Evolutionary conservation across 495 filamentous ascomycete species (phyloP), one percentile per base, ranked within the genome.

Genomic region (Penicillium atrosanguineum): DNA sequence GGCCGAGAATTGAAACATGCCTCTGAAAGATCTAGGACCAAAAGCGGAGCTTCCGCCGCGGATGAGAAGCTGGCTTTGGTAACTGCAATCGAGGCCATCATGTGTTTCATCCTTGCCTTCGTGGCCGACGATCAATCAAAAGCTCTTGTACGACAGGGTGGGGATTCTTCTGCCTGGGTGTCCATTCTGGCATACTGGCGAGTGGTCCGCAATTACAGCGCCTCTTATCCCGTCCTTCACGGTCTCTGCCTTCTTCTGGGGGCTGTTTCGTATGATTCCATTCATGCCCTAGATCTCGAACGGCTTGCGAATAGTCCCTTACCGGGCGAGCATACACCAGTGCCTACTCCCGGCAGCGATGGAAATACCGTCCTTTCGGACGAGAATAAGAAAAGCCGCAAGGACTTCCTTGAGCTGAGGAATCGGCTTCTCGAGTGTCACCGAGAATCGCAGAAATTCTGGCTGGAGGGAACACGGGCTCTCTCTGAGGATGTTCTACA

Each of bases 1-100:
- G 78, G 74, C 7, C 74, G 74, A 41, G 73, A 79, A 46, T 50
- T 80, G 34, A 81, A 81, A 54, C 75, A 80, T 60, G 69, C 71
- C 0, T 71, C 73, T 8, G 75, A 79, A 39, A 67, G 65, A 26
- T 66, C 70, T 46, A 69, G 65, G 26, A 65, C 70, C 46, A 69
- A 68, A 57, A 58, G 69, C 9, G 50, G 56, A 15, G 57, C 62
- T n/a, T 64, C 67, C 9, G 50, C 43, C 7, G 38, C 49, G 7
- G 71, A 75, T 47, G 70, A 71, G 42, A 78, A 75, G 50, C 61
- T 72, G 21, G 73, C 72, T 31, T 71, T 71, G 16, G 72, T 71
- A 14, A 71, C 71, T 29, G 77, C 69, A 1, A 68, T 77, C 25
- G 78, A 81, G 49, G 71, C 77, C 19, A 70, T 80, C 40, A 59